Percentiles rank a stretch among this genome's conserved stretches.
These are phyloP conservation scores for Bipolaris oryzae DNA, from an alignment of 2,329 filamentous ascomycete species.

Conservation along the genomic window DNA sequence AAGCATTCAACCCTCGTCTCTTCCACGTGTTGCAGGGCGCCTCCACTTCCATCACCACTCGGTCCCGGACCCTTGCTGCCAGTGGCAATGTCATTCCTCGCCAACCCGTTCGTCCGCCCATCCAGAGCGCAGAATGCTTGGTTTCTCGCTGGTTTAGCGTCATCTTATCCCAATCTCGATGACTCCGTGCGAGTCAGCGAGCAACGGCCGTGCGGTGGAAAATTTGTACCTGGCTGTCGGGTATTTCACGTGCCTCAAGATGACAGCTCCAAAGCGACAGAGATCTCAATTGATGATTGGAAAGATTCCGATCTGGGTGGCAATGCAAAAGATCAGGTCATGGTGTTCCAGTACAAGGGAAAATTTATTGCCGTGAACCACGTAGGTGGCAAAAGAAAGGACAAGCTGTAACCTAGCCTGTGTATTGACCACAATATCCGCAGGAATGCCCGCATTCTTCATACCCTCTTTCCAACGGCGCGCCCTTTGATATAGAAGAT, in stretches of 20 bases:
- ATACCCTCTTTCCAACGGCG: conserved; percentile 68
- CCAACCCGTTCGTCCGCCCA: conserved; percentile 29
- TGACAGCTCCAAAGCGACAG: conserved; percentile 24
- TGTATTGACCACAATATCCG: neutral
- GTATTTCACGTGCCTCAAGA: conserved; percentile 34
- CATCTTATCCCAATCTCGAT: conserved; percentile 28
- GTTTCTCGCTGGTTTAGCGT: conserved; percentile 30
- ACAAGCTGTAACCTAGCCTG: too few relatives aligned
- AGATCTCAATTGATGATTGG: conserved; percentile 36
- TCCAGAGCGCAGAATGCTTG: conserved; percentile 31
- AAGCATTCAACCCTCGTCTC: neutral
- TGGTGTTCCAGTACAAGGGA: conserved; percentile 68
- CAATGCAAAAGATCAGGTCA: conserved; percentile 61
- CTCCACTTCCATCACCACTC: neutral
- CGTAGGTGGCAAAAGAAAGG: conserved; percentile 49
- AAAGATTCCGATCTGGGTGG: conserved; percentile 28
- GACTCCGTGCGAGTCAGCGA: conserved; percentile 22
- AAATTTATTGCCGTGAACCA: conserved; percentile 72
- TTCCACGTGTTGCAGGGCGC: conserved; percentile 2
- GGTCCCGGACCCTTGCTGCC: neutral
- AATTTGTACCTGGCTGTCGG: conserved; percentile 26
- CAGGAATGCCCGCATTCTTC: conserved; percentile 67
- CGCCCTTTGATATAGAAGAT: conserved; percentile 73
- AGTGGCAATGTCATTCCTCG: conserved; percentile 23
- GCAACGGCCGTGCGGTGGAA: conserved; percentile 22